Conservation (phyloP, 1,284 basidiomycete genomes). For the Leccinum fallax region DNA sequence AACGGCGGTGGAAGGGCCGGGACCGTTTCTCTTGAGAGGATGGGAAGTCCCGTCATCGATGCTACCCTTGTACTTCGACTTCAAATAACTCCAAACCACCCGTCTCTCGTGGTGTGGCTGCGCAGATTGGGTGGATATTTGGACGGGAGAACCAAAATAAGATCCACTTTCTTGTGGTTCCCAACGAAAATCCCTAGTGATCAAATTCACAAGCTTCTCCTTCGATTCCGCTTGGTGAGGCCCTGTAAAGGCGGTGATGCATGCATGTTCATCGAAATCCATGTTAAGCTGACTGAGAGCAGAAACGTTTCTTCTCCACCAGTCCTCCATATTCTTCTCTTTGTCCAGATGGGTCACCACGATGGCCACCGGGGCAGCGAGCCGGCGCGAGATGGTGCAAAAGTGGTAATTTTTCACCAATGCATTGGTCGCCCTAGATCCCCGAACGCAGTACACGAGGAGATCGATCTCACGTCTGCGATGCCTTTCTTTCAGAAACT, state of each 20-base stretch:
- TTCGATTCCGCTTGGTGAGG: constrained; percentile 16
- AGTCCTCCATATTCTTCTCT: constrained; percentile 25
- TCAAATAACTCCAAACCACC: background rate
- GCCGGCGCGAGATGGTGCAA: constrained; percentile 24
- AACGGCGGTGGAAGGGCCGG: background rate
- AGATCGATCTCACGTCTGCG: constrained; percentile 27
- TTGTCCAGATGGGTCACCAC: constrained; percentile 28
- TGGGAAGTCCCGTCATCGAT: background rate
- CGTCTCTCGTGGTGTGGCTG: background rate
- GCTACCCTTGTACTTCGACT: background rate
- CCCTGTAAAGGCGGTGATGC: constrained; percentile 23
- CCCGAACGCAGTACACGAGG: constrained; percentile 33
- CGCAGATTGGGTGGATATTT: background rate
- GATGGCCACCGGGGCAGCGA: constrained; percentile 30
- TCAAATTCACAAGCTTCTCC: constrained; percentile 14
- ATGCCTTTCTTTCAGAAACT: constrained; percentile 27
- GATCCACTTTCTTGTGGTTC: background rate
- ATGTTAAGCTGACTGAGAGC: constrained; percentile 9
- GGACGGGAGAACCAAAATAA: constrained; percentile 21
- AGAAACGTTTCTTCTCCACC: constrained; percentile 29
- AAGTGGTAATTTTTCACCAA: constrained; percentile 28
- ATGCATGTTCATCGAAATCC: constrained; percentile 31
- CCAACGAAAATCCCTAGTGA: constrained; percentile 17
- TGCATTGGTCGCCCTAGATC: constrained; percentile 21
- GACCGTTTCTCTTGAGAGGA: background rate